Evolutionary conservation across 305 asterid genomes (phyloP).

Genomic region (Nicotiana rustica): DNA sequence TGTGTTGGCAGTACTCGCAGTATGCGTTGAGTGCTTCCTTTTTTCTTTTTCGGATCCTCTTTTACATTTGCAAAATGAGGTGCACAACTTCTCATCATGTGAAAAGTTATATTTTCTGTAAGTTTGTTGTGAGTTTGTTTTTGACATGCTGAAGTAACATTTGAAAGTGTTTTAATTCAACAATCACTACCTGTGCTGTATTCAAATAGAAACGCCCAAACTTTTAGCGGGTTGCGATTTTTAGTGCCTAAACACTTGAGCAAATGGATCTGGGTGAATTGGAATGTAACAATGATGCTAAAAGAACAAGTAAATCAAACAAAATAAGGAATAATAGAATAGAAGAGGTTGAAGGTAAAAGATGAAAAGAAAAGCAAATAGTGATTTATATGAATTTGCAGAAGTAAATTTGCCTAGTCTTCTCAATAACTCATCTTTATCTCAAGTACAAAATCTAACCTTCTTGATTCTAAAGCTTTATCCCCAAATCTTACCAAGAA

Average conservation of each 20-base stretch:
- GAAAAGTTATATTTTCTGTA: constrained; percentile 10
- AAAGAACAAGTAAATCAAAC: neutral
- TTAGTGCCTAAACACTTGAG: neutral
- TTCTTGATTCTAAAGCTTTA: neutral
- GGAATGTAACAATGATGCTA: neutral
- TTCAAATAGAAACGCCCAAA: neutral
- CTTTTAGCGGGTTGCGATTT: neutral
- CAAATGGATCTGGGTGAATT: neutral
- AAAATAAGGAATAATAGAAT: neutral
- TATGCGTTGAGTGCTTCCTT: neutral
- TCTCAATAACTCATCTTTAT: neutral
- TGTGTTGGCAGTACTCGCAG: neutral
- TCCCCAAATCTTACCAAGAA: neutral
- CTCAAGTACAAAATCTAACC: neutral
- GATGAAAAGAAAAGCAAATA: neutral
- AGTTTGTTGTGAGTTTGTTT: constrained; percentile 23
- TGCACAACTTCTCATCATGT: neutral
- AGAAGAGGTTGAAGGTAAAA: neutral
- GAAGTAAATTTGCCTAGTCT: neutral
- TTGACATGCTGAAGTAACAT: neutral
- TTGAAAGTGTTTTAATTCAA: neutral
- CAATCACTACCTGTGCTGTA: neutral
- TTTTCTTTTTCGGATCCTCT: neutral
- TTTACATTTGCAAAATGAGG: constrained; percentile 24
- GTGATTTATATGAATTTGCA: neutral